Base-by-base conservation (phyloP, 306 rosid genomes). In the Cajanus cajan region DNA sequence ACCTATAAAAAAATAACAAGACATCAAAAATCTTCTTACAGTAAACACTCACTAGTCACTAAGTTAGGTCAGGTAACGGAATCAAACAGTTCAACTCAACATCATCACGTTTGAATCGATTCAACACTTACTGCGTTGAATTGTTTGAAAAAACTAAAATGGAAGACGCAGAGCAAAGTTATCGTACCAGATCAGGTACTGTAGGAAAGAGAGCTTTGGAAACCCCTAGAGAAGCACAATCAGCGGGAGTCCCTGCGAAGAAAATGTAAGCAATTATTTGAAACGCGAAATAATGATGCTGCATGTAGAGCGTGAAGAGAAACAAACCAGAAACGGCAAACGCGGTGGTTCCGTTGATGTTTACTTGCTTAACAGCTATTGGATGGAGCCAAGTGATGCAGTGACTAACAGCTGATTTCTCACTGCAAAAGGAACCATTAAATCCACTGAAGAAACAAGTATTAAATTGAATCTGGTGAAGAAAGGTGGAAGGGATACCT, bases 241-340 rank as follows among this genome's bases (percentile, higher is more conserved):
- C 99, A 58, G 99, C 97, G 0, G 99, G 99, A 74, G 96, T 86
- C 65, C 98, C 98, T 94, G 90, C 73, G 80, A 84, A 79, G 67
- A 64, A 37, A 45, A 74, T 2, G 40, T n/a, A 28, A 54, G 21
- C 14, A 40, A 7, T n/a, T 10, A 18, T 31, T 41, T 16, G 6
- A 6, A 61, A 54, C 0, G 47, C 4, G 69, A 63, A 63, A 36
- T 2, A 28, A 0, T 2, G 18, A 11, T 13, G 37, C 14, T 14
- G 66, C 31, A 48, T 28, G 12, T 36, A 37, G 2, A 12, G 19
- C 7, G 0, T 6, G 7, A 21, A 58, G 31, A 77, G 45, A 62
- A 63, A 75, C 85, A 52, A 25, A 89, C 97, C 98, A 71, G 97
- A 86, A 66, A 91, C 87, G 1, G 93, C 93, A 80, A 82, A 94